phyloP scores from a whole-genome alignment of 2,329 filamentous ascomycete species.

The Periconia macrospinosa region DNA sequence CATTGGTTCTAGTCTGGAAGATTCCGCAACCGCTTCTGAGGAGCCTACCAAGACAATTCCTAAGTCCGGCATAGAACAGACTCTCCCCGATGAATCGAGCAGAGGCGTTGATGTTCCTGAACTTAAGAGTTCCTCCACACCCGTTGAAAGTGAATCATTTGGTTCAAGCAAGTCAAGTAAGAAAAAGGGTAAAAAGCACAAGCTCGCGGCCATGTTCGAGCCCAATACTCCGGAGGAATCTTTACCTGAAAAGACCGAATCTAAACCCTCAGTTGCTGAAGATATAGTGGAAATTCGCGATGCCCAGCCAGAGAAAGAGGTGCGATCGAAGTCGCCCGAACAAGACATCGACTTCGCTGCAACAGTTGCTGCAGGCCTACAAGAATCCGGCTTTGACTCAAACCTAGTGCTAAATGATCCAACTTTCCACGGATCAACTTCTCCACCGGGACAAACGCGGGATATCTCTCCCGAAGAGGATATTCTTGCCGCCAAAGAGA shows the following conservation, averaged over 20 bases:
- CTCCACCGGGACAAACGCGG: slow-evolving; percentile 20
- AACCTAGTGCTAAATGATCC: slow-evolving; percentile 49
- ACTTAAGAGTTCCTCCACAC: background rate
- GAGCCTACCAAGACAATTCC: background rate
- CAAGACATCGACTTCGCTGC: slow-evolving; percentile 52
- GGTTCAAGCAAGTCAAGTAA: slow-evolving; percentile 30
- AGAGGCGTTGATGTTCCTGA: background rate
- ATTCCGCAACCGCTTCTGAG: slow-evolving; percentile 2
- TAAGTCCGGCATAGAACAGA: slow-evolving; percentile 1
- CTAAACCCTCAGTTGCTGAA: background rate
- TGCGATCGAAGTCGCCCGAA: slow-evolving; percentile 22
- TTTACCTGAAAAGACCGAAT: slow-evolving; percentile 16
- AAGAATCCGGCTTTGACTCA: slow-evolving; percentile 51
- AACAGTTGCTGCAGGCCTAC: slow-evolving; percentile 49
- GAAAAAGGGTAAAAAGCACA: slow-evolving; percentile 43
- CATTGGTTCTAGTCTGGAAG: background rate
- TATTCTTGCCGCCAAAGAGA: slow-evolving; percentile 29
- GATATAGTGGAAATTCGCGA: background rate
- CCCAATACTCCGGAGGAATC: slow-evolving; percentile 19
- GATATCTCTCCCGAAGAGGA: slow-evolving; percentile 39
- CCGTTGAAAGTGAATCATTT: slow-evolving; percentile 13
- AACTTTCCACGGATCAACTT: slow-evolving; percentile 34
- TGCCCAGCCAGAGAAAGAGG: slow-evolving; percentile 10
- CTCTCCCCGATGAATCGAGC: background rate
- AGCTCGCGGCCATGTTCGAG: slow-evolving; percentile 36